Percentiles rank a stretch among this genome's conserved stretches.
Evolutionary conservation across 2,329 filamentous ascomycete genomes (phyloP).

Genomic region (Aureobasidium sp.): DNA sequence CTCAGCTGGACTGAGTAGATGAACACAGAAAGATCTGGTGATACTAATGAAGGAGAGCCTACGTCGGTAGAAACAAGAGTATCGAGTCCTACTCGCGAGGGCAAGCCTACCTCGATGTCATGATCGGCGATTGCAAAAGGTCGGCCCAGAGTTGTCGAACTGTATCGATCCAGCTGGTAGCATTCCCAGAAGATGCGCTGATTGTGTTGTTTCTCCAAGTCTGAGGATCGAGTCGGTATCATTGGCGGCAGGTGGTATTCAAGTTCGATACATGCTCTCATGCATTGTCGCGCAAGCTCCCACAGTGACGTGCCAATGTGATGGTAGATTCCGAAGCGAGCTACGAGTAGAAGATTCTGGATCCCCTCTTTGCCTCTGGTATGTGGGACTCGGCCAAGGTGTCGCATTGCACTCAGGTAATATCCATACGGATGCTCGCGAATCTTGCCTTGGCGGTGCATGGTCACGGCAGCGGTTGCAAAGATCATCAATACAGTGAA

Average conservation of each 20-base stretch:
- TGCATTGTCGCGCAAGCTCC: conserved; percentile 37
- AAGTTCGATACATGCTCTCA: conserved; percentile 36
- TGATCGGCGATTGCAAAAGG: conserved; percentile 38
- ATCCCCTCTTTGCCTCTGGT: conserved; percentile 31
- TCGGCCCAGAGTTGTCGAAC: conserved; percentile 36
- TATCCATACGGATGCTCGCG: conserved; percentile 36
- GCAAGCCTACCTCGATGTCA: conserved; percentile 34
- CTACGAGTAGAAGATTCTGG: conserved; percentile 36
- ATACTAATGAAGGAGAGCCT: not conserved
- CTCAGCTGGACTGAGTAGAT: conserved; percentile 34
- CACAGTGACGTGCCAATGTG: conserved; percentile 37
- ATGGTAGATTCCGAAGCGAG: conserved; percentile 39
- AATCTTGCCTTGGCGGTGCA: conserved; percentile 28
- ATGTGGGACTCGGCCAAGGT: conserved; percentile 28
- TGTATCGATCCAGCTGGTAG: conserved; percentile 42
- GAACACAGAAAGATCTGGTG: conserved; percentile 33
- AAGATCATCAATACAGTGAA: conserved; percentile 30
- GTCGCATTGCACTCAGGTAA: conserved; percentile 33
- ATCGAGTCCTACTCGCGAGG: conserved; percentile 31
- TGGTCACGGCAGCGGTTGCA: conserved; percentile 32
- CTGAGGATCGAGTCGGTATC: conserved; percentile 19
- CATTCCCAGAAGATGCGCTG: conserved; percentile 41
- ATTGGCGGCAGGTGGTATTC: conserved; percentile 27
- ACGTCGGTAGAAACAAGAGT: not conserved
- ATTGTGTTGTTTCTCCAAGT: conserved; percentile 30